These are phyloP conservation scores for Scutellaria galericulata DNA, from an alignment of 257 asterid species.

Conservation along the genomic window DNA sequence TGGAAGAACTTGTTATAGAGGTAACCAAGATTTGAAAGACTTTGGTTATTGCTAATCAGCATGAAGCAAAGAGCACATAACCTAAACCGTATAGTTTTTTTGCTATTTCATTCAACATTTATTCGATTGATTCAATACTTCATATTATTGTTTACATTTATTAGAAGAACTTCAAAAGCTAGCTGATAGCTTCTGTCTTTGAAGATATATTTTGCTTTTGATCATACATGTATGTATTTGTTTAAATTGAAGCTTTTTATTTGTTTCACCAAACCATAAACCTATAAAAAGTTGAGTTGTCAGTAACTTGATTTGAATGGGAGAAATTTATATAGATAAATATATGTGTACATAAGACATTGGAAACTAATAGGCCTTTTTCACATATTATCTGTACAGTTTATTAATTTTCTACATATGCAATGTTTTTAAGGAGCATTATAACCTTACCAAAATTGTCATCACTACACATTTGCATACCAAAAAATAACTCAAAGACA, in stretches of 20 bases:
- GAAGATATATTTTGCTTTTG: background rate
- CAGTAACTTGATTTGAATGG: background rate
- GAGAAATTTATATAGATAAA: background rate
- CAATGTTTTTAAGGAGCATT: constrained; percentile 24
- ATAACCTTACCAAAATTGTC: background rate
- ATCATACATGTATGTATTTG: background rate
- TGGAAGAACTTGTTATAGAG: too few relatives aligned
- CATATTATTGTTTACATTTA: background rate
- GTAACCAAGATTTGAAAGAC: too few relatives aligned
- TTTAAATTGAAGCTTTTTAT: background rate
- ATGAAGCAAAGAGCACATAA: background rate
- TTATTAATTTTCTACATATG: background rate
- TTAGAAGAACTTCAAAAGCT: constrained; percentile 1
- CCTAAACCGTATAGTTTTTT: background rate
- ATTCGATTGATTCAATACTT: background rate
- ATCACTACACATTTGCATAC: background rate
- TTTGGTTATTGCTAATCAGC: background rate
- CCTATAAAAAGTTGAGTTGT: background rate
- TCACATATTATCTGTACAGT: background rate
- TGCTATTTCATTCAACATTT: background rate
- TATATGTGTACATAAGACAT: too few relatives aligned
- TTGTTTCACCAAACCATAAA: background rate
- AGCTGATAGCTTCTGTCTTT: background rate
- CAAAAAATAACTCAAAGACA: background rate
- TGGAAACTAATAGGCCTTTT: background rate